Evolutionary conservation across 2,329 filamentous ascomycete species (phyloP).

Genomic region (Zalaria obscura): DNA sequence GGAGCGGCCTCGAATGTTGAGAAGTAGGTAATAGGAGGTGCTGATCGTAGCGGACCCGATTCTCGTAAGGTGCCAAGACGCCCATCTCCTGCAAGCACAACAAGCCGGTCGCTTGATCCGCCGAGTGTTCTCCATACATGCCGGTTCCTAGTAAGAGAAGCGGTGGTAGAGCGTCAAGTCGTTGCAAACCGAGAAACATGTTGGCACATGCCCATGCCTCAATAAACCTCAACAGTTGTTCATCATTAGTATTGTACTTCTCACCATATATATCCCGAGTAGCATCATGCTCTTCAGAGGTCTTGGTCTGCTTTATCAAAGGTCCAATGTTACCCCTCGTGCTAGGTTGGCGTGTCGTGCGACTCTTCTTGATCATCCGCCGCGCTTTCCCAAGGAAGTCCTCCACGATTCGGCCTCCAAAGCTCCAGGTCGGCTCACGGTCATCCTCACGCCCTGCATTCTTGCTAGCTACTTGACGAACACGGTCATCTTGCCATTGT

Average conservation of each 20-base stretch:
- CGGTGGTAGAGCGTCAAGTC: conserved; percentile 47
- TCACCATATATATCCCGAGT: conserved; percentile 5
- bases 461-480: conserved; percentile 9
- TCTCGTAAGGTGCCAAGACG: conserved; percentile 56
- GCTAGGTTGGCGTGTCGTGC: conserved; percentile 24
- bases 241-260: conserved; percentile 36
- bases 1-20: conserved; percentile 28
- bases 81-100: conserved; percentile 66
- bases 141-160: conserved; percentile 47
- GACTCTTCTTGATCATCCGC: conserved; percentile 23
- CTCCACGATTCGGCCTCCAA: conserved; percentile 14
- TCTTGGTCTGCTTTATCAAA: conserved; percentile 1
- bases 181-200: conserved; percentile 38
- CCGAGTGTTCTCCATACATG: conserved; percentile 42
- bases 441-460: neutral
- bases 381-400: conserved; percentile 28
- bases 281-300: conserved; percentile 4
- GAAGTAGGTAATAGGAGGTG: conserved; percentile 37
- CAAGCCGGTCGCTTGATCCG: conserved; percentile 38
- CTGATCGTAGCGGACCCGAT: conserved; percentile 47
- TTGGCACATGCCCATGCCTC: conserved; percentile 51
- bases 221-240: conserved; percentile 51
- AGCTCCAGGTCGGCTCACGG: neutral
- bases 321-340: conserved; percentile 10
- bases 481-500: conserved; percentile 35